Percentiles rank a stretch among this genome's conserved stretches.
phyloP scores from a whole-genome alignment of 768 basidiomycete genomes.

The Solioccasus polychromus region DNA sequence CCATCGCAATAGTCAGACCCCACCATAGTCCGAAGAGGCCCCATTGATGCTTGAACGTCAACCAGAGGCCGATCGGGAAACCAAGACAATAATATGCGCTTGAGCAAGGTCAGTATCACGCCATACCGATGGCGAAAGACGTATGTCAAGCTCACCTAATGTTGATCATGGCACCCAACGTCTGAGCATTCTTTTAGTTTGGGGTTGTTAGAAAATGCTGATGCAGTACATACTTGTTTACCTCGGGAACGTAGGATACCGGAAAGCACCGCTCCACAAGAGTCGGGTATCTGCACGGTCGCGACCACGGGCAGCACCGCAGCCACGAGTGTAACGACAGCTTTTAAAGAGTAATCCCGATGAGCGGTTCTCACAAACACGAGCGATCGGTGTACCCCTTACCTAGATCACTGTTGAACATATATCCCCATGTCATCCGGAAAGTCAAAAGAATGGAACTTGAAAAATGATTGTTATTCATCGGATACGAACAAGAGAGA shows the following conservation, averaged over 20 bases:
- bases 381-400: slow-evolving; percentile 1
- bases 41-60: slow-evolving; percentile 61
- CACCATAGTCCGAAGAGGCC: slow-evolving; percentile 81
- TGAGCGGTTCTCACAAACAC: neutral
- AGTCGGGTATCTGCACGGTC: slow-evolving; percentile 82
- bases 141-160: slow-evolving; percentile 48
- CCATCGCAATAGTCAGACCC: slow-evolving; percentile 59
- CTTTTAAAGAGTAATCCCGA: slow-evolving; percentile 8
- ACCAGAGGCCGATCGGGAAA: slow-evolving; percentile 77
- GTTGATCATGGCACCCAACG: slow-evolving; percentile 77
- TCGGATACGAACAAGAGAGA: neutral
- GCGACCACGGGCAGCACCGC: slow-evolving; percentile 73
- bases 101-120: neutral
- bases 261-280: slow-evolving; percentile 61
- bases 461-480: neutral
- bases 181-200: slow-evolving; percentile 34
- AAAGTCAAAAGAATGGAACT: slow-evolving; percentile 58
- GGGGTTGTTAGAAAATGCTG: neutral
- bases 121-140: neutral
- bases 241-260: slow-evolving; percentile 84
- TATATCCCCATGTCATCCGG: slow-evolving; percentile 63
- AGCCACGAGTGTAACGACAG: slow-evolving; percentile 41
- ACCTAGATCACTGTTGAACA: slow-evolving; percentile 73
- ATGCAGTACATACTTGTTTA: slow-evolving; percentile 50
- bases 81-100: slow-evolving; percentile 79